Base-by-base conservation (phyloP, 2,329 filamentous ascomycete species). In the Passalora sequoiae region DNA sequence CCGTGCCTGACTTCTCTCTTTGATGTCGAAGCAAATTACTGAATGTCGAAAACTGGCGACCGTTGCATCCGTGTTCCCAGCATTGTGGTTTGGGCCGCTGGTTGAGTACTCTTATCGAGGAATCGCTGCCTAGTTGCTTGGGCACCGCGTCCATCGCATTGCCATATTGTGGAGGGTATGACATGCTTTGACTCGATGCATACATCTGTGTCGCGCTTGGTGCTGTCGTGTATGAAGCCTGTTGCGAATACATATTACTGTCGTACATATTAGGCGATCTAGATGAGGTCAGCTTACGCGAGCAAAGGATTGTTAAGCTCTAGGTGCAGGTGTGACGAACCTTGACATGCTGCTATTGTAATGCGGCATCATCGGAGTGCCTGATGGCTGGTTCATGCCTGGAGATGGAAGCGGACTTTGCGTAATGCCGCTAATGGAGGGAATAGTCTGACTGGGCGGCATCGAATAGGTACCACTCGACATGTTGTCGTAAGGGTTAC, bases 21-120 rank as follows among this genome's bases (percentile, higher is more conserved):
- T 96, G 89, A 64, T 97, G 91, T 50, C 91, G 78, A 27, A 96
- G 73, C 3, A 96, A 77, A 63, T 96, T 96, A 76, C 89, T 95
- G 63, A 96, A 96, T 3, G 91, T 96, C 13, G 88, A 94, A 62
- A 97, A 97, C 60, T 94, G 86, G 21, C 89, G 82, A 15, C 91
- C 91, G 59, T 96, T 95, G 72, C 91, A 97, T 8, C 89, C 91
- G 61, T 97, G 91, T 49, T 96, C 91, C 86, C 87, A 97, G 67
- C 91, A 96, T 63, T 94, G 88, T 33, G 89, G 89, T 69, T 94
- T 94, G n/a, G 88, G 88, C 27, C 64, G 59, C 38, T 63, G 58
- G 51, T 61, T 64, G 24, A 63, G 51, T 8, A 64, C 60, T 16
- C 63, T 54, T 41, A 62, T 60, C 12, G 60, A 57, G 12, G 57